Conservation (phyloP, 768 basidiomycete genomes). For the Lactarius sp. region DNA sequence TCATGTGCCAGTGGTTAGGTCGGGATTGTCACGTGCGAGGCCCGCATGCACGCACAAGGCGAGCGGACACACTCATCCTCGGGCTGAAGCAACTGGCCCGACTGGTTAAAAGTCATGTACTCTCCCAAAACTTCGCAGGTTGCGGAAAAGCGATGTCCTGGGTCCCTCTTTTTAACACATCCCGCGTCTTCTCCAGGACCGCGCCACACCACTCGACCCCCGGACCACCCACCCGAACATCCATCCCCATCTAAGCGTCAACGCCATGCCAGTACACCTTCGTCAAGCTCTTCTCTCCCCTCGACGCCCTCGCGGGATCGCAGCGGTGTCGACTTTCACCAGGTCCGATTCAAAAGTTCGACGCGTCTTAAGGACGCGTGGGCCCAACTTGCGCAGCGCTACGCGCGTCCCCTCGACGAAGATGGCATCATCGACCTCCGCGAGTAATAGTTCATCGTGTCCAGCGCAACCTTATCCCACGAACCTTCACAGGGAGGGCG, state of each 20-base stretch:
- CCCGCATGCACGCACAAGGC: too few species aligned
- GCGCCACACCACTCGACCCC: slow-evolving; percentile 29
- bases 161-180: slow-evolving; percentile 42
- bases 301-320: slow-evolving; percentile 22
- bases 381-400: slow-evolving; percentile 64
- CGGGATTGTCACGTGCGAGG: background rate
- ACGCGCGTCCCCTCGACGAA: slow-evolving; percentile 62
- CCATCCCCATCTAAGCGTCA: slow-evolving; percentile 46
- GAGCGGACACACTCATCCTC: background rate
- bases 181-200: slow-evolving; percentile 49
- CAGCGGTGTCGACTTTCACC: slow-evolving; percentile 41
- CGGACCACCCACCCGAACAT: slow-evolving; percentile 25
- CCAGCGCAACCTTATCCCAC: too few species aligned
- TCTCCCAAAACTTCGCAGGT: slow-evolving; percentile 3
- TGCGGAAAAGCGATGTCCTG: slow-evolving; percentile 17
- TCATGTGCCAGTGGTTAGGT: too few species aligned
- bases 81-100: background rate
- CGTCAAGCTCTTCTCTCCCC: slow-evolving; percentile 31
- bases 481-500: too few species aligned
- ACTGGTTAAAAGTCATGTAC: slow-evolving; percentile 11
- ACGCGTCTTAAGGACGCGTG: slow-evolving; percentile 57
- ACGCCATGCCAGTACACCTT: slow-evolving; percentile 44
- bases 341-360: slow-evolving; percentile 52
- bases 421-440: slow-evolving; percentile 75
- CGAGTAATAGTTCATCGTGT: too few species aligned